A percentile compares a stretch with the other conserved stretches of the same genome.
Evolutionary conservation across 2,329 filamentous ascomycete species (phyloP).

Genomic region (Phaeomoniella chlamydospora): DNA sequence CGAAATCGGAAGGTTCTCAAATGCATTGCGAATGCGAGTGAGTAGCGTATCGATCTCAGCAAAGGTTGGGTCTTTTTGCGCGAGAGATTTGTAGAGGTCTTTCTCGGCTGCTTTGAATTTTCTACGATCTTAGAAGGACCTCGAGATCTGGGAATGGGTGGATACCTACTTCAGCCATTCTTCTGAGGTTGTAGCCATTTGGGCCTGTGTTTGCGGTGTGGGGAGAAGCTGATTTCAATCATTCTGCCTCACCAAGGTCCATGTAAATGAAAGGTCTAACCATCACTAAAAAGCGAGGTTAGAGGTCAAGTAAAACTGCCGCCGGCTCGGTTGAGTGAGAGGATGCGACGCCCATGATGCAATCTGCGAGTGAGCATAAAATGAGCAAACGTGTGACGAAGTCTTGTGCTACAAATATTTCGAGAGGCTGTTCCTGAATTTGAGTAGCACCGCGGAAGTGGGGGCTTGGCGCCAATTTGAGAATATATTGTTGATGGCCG

Average conservation of each 20-base stretch:
- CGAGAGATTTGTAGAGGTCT: background rate
- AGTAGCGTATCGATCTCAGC: background rate
- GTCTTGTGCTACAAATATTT: too few relatives aligned
- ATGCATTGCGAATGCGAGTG: background rate
- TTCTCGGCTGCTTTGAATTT: background rate
- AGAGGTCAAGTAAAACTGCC: background rate
- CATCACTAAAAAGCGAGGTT: background rate
- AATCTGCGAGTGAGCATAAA: too few relatives aligned
- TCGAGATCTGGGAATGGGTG: background rate
- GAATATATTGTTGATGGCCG: too few relatives aligned
- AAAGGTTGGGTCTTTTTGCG: background rate
- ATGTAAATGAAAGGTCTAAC: background rate
- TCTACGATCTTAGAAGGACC: background rate
- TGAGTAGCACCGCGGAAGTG: too few relatives aligned
- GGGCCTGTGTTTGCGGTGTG: background rate
- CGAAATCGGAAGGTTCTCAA: constrained; percentile 23
- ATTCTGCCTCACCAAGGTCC: background rate
- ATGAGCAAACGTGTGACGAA: too few relatives aligned
- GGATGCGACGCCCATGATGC: background rate
- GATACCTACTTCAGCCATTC: background rate
- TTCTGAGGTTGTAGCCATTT: background rate
- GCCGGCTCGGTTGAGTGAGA: background rate
- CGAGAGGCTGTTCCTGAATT: too few relatives aligned
- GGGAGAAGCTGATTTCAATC: background rate
- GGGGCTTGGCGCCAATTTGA: too few relatives aligned